These are phyloP conservation scores for Cutaneotrichosporon cutaneum DNA, from an alignment of 1,284 basidiomycete species.

Conservation along the genomic window DNA sequence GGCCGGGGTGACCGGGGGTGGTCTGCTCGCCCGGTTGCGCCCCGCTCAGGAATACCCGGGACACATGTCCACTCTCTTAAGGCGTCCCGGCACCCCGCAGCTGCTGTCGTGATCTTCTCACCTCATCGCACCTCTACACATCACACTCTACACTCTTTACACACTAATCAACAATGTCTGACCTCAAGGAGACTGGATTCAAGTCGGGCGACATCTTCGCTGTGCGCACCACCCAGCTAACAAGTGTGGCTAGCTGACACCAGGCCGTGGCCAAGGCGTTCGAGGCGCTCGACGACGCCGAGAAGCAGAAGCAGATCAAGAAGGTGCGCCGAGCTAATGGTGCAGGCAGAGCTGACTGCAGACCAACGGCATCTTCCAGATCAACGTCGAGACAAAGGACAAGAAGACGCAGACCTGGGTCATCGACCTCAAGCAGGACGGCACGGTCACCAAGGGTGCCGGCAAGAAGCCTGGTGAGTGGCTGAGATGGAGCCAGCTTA, in stretches of 20 bases:
- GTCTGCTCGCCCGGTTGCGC: no score
- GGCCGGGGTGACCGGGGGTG: no score
- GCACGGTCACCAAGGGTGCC: constrained; percentile 73
- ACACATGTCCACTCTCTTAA: not conserved
- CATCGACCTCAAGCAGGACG: constrained; percentile 93
- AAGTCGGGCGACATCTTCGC: constrained; percentile 69
- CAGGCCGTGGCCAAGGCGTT: constrained; percentile 64
- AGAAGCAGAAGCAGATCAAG: constrained; percentile 78
- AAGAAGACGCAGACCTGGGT: constrained; percentile 75
- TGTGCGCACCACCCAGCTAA: constrained; percentile 28
- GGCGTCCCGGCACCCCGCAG: not conserved
- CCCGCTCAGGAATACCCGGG: not conserved
- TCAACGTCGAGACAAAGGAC: constrained; percentile 74
- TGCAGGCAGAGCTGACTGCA: constrained; percentile 48
- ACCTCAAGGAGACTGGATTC: constrained; percentile 52
- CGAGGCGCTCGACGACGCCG: constrained; percentile 63
- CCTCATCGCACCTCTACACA: not conserved
- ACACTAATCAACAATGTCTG: constrained; percentile 16
- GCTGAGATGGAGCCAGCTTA: not conserved
- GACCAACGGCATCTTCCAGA: constrained; percentile 90
- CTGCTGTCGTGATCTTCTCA: not conserved
- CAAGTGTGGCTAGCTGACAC: not conserved
- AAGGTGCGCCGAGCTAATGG: constrained; percentile 60
- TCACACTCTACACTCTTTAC: not conserved
- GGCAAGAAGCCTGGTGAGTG: constrained; percentile 58